Conservation (phyloP, 768 basidiomycete species). For the Termitomyces sp. region DNA sequence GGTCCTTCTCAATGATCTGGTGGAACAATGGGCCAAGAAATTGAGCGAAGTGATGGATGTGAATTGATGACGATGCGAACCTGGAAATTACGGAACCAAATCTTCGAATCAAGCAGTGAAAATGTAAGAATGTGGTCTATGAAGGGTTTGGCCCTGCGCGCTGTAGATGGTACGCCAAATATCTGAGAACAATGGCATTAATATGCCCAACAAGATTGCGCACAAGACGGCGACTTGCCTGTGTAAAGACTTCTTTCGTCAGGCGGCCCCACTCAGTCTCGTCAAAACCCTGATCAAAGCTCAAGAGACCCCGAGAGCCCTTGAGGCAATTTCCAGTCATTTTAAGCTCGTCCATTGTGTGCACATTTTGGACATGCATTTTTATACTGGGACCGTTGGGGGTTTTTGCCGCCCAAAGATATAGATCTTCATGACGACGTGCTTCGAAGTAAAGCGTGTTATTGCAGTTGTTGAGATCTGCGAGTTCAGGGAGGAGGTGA, state of each 20-base stretch:
- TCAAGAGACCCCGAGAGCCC: slow-evolving; percentile 86
- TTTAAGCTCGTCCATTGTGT: slow-evolving; percentile 99
- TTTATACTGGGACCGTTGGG: slow-evolving; percentile 98
- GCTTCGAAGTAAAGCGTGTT: slow-evolving; percentile 98
- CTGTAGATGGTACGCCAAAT: slow-evolving; percentile 90
- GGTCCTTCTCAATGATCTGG: slow-evolving; percentile 93
- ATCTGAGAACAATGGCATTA: slow-evolving; percentile 48
- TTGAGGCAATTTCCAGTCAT: slow-evolving; percentile 99
- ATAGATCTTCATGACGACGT: slow-evolving; percentile 90
- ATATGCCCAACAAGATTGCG: background rate
- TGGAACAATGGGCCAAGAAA: slow-evolving; percentile 12
- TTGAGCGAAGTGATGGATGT: background rate
- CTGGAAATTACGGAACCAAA: slow-evolving; percentile 99
- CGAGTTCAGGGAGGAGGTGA: slow-evolving; percentile 88
- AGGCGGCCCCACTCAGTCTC: slow-evolving; percentile 81
- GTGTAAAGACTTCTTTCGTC: slow-evolving; percentile 91
- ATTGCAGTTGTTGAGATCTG: slow-evolving; percentile 97
- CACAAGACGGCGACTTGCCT: slow-evolving; percentile 49
- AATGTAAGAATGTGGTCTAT: slow-evolving; percentile 97
- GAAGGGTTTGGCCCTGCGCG: slow-evolving; percentile 92
- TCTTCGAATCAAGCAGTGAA: slow-evolving; percentile 90
- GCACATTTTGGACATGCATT: slow-evolving; percentile 96
- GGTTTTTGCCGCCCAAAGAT: slow-evolving; percentile 94
- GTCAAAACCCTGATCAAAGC: slow-evolving; percentile 90
- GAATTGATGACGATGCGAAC: slow-evolving; percentile 32